A percentile compares a stretch with the other conserved stretches of the same genome.
Conservation (phyloP, 2,329 filamentous ascomycete genomes). For the Aspergillus sp. region DNA sequence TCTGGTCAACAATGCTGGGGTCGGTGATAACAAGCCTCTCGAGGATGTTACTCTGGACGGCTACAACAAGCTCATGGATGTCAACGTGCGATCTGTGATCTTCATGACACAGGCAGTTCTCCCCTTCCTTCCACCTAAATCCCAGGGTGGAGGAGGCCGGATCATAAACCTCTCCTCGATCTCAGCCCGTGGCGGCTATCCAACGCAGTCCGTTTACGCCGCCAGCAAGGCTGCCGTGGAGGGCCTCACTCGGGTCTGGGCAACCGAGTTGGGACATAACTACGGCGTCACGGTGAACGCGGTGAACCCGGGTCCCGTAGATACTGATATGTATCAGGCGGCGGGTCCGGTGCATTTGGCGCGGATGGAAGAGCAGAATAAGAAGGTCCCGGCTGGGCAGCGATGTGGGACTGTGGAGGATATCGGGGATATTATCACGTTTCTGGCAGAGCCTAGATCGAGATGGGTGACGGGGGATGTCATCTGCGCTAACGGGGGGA, state of each 20-base stretch:
- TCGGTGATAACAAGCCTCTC: slow-evolving; percentile 10
- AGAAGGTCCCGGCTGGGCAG: slow-evolving; percentile 11
- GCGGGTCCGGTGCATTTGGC: slow-evolving; percentile 8
- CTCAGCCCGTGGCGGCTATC: slow-evolving; percentile 10
- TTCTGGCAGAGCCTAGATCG: slow-evolving; percentile 11
- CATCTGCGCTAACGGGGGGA: slow-evolving; percentile 14
- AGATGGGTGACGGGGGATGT: slow-evolving; percentile 16
- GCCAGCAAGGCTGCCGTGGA: slow-evolving; percentile 57
- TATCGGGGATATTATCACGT: slow-evolving; percentile 13
- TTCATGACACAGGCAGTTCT: slow-evolving; percentile 16
- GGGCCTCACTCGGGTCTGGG: slow-evolving; percentile 56
- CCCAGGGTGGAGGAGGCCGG: slow-evolving; percentile 3
- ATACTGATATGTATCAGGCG: slow-evolving; percentile 15
- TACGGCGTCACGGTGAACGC: slow-evolving; percentile 25
- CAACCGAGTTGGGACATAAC: slow-evolving; percentile 23
- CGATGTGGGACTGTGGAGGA: slow-evolving; percentile 8
- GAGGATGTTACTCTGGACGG: slow-evolving; percentile 12
- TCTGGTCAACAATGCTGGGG: slow-evolving; percentile 21
- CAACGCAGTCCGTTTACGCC: slow-evolving; percentile 48
- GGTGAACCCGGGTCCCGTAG: slow-evolving; percentile 22
- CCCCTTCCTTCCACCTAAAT: slow-evolving; percentile 2
- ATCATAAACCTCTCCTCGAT: slow-evolving; percentile 17
- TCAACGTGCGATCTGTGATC: slow-evolving; percentile 14
- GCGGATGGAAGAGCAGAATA: slow-evolving; percentile 11
- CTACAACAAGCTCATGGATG: slow-evolving; percentile 10